Evolutionary conservation across 495 filamentous ascomycete species (phyloP), one percentile per base, ranked within the genome.

Genomic region (Aspergillus cavernicola): DNA sequence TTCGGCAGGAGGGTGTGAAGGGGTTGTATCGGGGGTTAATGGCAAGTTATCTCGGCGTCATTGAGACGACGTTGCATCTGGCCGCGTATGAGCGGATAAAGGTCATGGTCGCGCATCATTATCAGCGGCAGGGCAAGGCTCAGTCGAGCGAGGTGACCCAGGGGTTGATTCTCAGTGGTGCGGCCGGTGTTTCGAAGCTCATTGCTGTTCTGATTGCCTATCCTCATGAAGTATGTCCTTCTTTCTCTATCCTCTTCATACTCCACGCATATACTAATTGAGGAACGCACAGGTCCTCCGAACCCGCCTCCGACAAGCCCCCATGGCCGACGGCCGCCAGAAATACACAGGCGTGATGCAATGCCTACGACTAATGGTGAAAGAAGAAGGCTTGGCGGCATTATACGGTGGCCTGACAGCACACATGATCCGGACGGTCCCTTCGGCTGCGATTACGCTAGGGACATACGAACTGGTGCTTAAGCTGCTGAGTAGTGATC

Each of bases 371-470:
- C 74, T 87, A 23, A 84, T 95, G 52, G 88, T 81, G 66, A 88
- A 87, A 60, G 88, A 95, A 65, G 90, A 96, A 71, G 88, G 90
- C 26, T 77, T 93, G 70, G 76, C 80, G 2, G 86, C 82, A 7
- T 69, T 96, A 47, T 96, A 96, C 61, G 90, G 90, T 50, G 91
- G 90, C 12, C 68, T 96, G 62, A 90, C 88, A 24, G 89, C 90
- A 20, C 90, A 96, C 65, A 83, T 96, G 60, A 75, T 92, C 55
- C 81, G 90, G 31, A 90, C 90, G 11, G 89, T 96, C 3, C 90
- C 90, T 5, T 90, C 87, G 44, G 90, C 90, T 11, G 87, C 87
- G 45, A 92, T 96, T 64, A 95, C 92, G 78, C 92, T 95, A 60
- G 89, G 89, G 53, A 91, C 90, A 67, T 96, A 95, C 67, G 90